Base-by-base conservation (phyloP, 2,329 filamentous ascomycete genomes). In the Aspergillus ibericus region DNA sequence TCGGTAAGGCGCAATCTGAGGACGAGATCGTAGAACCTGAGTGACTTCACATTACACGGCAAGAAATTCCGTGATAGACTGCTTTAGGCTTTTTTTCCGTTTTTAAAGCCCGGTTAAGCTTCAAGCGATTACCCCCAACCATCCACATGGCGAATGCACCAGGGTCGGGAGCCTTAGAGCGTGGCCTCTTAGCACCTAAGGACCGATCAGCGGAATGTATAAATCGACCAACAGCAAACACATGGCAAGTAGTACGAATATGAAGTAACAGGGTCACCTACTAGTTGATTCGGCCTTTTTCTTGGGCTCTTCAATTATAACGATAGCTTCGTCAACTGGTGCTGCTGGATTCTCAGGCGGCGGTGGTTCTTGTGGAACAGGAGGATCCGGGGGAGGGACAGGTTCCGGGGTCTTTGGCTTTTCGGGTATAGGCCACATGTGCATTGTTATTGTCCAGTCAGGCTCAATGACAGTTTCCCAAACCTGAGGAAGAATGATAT, bases 381-480 rank as follows among this genome's bases (percentile, higher is more conserved):
- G 71, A 18, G 59, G 60, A 7, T 65, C 66, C 18, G 56, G 38
- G 18, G 70, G 58, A 6, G 69, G 67, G 18, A 69, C 66, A 42
- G 74, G 74, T 18, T 78, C 76, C 18, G 77, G 72, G 16, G 69
- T 69, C 53, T 77, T 76, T n/a, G 76, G 75, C 50, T 76, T 76
- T 61, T 85, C 83, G 12, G 83, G 82, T 66, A 85, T 81, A 9
- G 84, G 84, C 85, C 84, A 87, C 81, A 87, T 84, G 67, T 85
- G 84, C 86, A 89, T 88, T 2, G 84, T 87, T 61, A 89, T 82
- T 44, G 82, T 78, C 87, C 87, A 90, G 71, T 93, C 90, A 1
- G 91, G 91, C 73, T 93, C 83, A 53, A 95, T 81, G 46, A 91
- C 88, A 66, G 87, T 90, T 65, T 93, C 90, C 91, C 91, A 95